phyloP scores from a whole-genome alignment of 2,329 filamentous ascomycete species.

The Fusarium sp. region DNA sequence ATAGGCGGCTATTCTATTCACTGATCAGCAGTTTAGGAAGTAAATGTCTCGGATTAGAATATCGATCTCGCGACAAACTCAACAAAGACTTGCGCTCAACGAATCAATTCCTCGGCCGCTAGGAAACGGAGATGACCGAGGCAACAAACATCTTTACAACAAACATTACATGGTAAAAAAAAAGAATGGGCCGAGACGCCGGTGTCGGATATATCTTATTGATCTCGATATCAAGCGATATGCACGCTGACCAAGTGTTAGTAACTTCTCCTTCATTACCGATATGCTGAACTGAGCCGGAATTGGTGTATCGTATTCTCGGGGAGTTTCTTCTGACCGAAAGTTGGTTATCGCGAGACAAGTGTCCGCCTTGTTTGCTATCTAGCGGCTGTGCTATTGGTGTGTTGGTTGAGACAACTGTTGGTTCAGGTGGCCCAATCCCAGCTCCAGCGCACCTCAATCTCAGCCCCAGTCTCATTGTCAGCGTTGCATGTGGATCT shows the following conservation, averaged over 20 bases:
- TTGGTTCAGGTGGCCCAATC: constrained; percentile 5
- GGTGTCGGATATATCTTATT: constrained; percentile 1
- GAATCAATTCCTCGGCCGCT: not conserved
- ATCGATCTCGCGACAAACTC: not conserved
- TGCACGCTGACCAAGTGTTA: constrained; percentile 1
- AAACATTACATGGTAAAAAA: not conserved
- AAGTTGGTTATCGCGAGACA: constrained; percentile 22
- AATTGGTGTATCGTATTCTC: constrained; percentile 11
- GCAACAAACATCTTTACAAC: not conserved
- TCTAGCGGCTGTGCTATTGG: constrained; percentile 13
- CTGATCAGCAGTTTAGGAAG: not conserved
- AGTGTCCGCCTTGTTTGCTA: constrained; percentile 27
- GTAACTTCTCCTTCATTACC: constrained; percentile 30
- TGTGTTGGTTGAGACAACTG: constrained; percentile 27
- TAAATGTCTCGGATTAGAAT: not conserved
- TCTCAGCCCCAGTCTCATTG: constrained; percentile 4
- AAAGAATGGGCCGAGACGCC: not conserved
- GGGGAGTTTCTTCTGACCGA: constrained; percentile 1
- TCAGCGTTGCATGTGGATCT: constrained; percentile 13
- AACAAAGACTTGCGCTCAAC: not conserved
- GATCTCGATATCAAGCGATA: constrained; percentile 23
- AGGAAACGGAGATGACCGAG: not conserved
- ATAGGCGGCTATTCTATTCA: not conserved
- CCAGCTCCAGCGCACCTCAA: constrained; percentile 8
- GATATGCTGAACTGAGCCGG: constrained; percentile 3